These are phyloP conservation scores for Sphagnum tenellum DNA, from an alignment of 225 moss, liverwort and hornwort genomes.

Conservation along the genomic window DNA sequence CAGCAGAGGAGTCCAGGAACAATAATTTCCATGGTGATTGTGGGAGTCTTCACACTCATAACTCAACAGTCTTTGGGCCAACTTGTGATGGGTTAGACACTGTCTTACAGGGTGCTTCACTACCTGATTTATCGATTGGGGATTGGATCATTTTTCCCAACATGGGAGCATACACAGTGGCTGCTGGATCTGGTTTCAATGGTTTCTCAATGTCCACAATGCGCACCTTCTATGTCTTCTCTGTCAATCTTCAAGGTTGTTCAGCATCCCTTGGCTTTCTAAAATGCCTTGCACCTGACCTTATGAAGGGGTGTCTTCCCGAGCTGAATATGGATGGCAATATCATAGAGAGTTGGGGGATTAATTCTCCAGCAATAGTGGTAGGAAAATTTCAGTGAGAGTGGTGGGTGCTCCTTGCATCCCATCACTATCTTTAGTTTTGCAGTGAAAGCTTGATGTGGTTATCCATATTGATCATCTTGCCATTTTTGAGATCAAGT, in stretches of 20 bases:
- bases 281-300: background rate
- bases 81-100: slow-evolving; percentile 27
- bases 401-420: background rate
- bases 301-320: no score
- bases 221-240: slow-evolving; percentile 5
- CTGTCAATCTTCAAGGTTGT: background rate
- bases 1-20: background rate
- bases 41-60: slow-evolving; percentile 2
- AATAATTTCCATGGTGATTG: background rate
- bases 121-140: slow-evolving; percentile 20
- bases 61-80: slow-evolving; percentile 27
- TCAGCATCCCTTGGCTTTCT: background rate
- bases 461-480: background rate
- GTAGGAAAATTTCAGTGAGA: background rate
- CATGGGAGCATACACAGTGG: slow-evolving; percentile 36
- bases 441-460: background rate
- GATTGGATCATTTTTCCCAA: slow-evolving; percentile 33
- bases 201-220: slow-evolving; percentile 16
- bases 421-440: background rate
- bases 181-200: slow-evolving; percentile 24
- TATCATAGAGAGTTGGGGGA: background rate
- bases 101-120: slow-evolving; percentile 14
- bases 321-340: background rate
- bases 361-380: background rate
- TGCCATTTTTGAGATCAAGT: slow-evolving; percentile 1